Percentiles rank a stretch among this genome's conserved stretches.
phyloP scores from a whole-genome alignment of 768 basidiomycete genomes.

The Amanita phalloides region DNA sequence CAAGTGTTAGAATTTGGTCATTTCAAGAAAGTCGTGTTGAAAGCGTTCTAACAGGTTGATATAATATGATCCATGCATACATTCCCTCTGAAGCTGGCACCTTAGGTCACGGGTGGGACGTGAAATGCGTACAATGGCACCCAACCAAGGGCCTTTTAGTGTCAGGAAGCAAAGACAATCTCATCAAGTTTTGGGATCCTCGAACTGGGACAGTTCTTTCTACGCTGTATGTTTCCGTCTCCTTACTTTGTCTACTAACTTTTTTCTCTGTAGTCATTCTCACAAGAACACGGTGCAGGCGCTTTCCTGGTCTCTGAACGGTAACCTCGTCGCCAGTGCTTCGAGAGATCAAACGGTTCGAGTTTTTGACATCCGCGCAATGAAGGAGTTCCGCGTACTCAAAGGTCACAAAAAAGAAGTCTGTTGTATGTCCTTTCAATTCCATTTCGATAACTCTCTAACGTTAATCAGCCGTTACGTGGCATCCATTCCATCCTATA shows the following conservation, averaged over 20 bases:
- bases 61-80: neutral
- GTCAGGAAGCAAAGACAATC: constrained; percentile 94
- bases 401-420: constrained; percentile 99
- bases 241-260: neutral
- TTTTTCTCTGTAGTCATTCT: constrained; percentile 51
- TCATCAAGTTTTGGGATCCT: constrained; percentile 99
- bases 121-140: constrained; percentile 98
- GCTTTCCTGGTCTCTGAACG: constrained; percentile 87
- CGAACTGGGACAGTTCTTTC: constrained; percentile 84
- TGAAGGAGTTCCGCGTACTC: constrained; percentile 89
- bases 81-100: neutral
- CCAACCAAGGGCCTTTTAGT: constrained; percentile 92
- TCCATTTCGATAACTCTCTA: neutral
- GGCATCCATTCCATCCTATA: constrained; percentile 92
- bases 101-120: constrained; percentile 97
- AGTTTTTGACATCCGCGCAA: constrained; percentile 95
- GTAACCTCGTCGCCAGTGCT: constrained; percentile 88
- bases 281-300: constrained; percentile 98
- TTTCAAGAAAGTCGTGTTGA: constrained; percentile 90
- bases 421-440: constrained; percentile 55
- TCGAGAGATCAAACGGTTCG: constrained; percentile 92
- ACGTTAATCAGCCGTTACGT: constrained; percentile 59
- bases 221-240: constrained; percentile 54
- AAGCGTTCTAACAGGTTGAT: constrained; percentile 69
- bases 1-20: constrained; percentile 89